These are phyloP conservation scores for Toxicodendron radicans DNA, from an alignment of 345 rosid species.

Conservation along the genomic window DNA sequence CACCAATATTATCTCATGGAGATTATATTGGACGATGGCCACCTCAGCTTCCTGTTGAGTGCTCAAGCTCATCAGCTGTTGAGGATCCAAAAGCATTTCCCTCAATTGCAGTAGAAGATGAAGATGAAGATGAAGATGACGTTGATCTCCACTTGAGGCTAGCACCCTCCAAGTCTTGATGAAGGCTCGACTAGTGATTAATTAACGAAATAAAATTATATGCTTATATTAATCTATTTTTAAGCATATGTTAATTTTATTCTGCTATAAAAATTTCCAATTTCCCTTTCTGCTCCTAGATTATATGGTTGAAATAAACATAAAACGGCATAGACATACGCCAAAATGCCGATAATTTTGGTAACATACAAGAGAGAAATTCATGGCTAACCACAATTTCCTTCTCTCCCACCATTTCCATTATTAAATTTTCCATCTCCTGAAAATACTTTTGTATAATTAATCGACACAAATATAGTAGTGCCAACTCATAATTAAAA, in stretches of 20 bases:
- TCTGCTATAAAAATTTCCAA: no score
- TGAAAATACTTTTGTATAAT: no score
- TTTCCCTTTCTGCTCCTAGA: no score
- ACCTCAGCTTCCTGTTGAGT: background rate
- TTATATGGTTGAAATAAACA: background rate
- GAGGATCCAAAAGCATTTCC: background rate
- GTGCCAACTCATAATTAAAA: background rate
- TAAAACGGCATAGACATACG: background rate
- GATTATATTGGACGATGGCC: background rate
- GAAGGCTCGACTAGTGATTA: no score
- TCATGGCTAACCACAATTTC: slow-evolving; percentile 8
- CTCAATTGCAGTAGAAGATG: background rate
- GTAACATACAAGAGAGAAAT: slow-evolving; percentile 5
- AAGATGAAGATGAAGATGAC: background rate
- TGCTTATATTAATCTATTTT: no score
- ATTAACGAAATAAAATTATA: no score
- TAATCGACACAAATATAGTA: background rate
- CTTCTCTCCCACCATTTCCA: background rate
- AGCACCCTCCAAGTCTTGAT: slow-evolving; percentile 9
- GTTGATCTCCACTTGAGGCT: slow-evolving; percentile 23
- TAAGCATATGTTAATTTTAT: no score
- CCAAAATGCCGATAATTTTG: background rate
- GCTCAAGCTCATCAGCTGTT: background rate
- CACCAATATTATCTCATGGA: background rate
- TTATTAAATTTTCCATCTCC: background rate